Base-by-base conservation (phyloP, 73 alveolate genomes). In the Paramecium octaurelia region DNA sequence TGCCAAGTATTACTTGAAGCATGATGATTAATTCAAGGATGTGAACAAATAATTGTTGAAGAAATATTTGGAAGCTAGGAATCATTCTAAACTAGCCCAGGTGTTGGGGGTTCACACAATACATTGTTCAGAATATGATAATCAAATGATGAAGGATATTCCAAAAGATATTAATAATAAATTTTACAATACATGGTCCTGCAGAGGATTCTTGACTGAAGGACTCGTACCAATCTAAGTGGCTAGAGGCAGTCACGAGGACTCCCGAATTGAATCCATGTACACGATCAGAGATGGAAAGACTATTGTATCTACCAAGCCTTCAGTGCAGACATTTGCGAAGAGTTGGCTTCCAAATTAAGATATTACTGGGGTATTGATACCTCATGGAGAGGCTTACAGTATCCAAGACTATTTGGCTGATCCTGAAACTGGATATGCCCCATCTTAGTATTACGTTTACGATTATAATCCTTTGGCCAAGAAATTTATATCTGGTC, bases 181-280 rank as follows among this genome's bases (percentile, higher is more conserved):
- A 64, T 48, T 80, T 43, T 80, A 80, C 18, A 80, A 80, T 64
- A 80, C 91, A 80, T 80, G 91, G 91, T 80, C 91, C 14, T 80
- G 91, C 23, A 80, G 91, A 80, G 91, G 91, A 44, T 80, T 80
- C 76, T 24, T 80, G n/a, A 80, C 91, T 18, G 91, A 80, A 48
- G 91, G 91, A 44, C 31, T 80, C 10, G 91, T 80, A 24, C 91
- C 91, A 6, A 80, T 80, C 43, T 80, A 80, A 24, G 91, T 80
- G 10, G 91, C 91, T 20, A 80, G 70, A 46, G 91, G 91, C 6
- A 40, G 75, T 48, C 91, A 80, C 27, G 91, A 80, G 27, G 91
- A 80, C 12, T 8, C 31, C 6, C 4, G 21, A 21, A 43, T 80
- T 2, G 36, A 40, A 20, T 34, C 46, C 9, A 42, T 46, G 76